Evolutionary conservation across 208 protist species (phyloP).

Genomic region (Crithidia expoeki): DNA sequence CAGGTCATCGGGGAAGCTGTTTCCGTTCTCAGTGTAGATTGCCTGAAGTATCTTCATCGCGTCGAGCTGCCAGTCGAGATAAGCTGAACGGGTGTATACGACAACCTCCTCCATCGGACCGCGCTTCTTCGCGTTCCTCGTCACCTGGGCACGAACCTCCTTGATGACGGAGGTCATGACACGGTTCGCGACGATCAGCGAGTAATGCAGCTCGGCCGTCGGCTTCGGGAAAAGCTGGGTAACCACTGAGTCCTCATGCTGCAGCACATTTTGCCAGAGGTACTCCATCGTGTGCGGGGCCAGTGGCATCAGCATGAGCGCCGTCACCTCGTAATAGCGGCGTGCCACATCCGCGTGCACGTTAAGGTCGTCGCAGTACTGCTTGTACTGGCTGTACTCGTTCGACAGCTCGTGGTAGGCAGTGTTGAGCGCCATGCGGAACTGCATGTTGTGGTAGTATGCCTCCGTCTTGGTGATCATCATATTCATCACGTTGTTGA

Average conservation of each 20-base stretch:
- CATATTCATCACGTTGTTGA: slow-evolving; percentile 93
- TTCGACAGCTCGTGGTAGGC: slow-evolving; percentile 95
- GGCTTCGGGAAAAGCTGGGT: slow-evolving; percentile 61
- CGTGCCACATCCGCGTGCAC: slow-evolving; percentile 77
- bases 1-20: slow-evolving; percentile 67
- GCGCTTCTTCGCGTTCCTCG: slow-evolving; percentile 82
- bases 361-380: slow-evolving; percentile 72
- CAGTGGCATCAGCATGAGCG: slow-evolving; percentile 96
- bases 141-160: slow-evolving; percentile 86
- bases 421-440: slow-evolving; percentile 95
- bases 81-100: slow-evolving; percentile 75
- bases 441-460: slow-evolving; percentile 94
- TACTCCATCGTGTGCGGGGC: slow-evolving; percentile 97
- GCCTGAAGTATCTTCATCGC: slow-evolving; percentile 68
- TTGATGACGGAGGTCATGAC: slow-evolving; percentile 86
- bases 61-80: slow-evolving; percentile 80
- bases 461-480: slow-evolving; percentile 87
- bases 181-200: slow-evolving; percentile 68
- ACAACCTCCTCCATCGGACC: slow-evolving; percentile 60
- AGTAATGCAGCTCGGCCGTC: slow-evolving; percentile 77
- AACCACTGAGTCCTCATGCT: slow-evolving; percentile 65
- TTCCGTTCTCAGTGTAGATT: slow-evolving; percentile 60
- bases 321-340: slow-evolving; percentile 93
- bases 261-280: slow-evolving; percentile 93
- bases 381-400: slow-evolving; percentile 94